Evolutionary conservation across 805 yeast genomes (phyloP), one percentile per base, ranked within the genome.

Genomic region (Hanseniaspora lindneri): DNA sequence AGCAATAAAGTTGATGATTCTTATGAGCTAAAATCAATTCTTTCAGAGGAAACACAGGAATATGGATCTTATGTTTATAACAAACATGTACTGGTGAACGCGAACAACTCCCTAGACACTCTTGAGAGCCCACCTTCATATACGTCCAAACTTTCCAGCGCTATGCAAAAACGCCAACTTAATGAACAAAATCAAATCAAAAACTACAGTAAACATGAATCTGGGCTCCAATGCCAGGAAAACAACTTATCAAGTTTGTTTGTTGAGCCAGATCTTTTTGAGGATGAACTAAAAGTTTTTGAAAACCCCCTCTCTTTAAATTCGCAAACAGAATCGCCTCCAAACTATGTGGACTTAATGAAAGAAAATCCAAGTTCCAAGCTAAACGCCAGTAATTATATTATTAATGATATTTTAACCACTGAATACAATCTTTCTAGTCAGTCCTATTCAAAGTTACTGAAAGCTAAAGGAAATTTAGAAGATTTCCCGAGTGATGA

Each of bases 321-420:
- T n/a, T 17, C 37, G 20, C 28, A 17, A 14, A 5, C 29, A 9
- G 29, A 28, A 9, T 16, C 16, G 7, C 16, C 29, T 7, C 48
- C 48, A 17, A 20, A 10, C 4, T 44, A 44, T 13, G 33, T 27
- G 13, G 36, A 44, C 9, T 5, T 36, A 11, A 27, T 44, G 14
- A 29, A 20, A 5, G 33, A 36, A 13, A 44, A 44, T 19, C 48
- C 48, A 29, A 44, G 48, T 17, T 36, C 30, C 32, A 35, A 35
- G 23, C 10, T 44, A 19, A 29, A 36, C 4, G 37, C 29, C 9
- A 44, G 37, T 20, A 29, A 17, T 2, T 7, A 19, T 9, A 16
- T 8, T 13, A 11, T 44, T 28, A n/a, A 44, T 29, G 29, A 28
- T 3, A 36, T 44, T 4, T 14, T 44, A 13, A 41, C 35, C 6